Evolutionary conservation across 208 protist genomes (phyloP).

Genomic region (Acanthamoeba triangularis): DNA sequence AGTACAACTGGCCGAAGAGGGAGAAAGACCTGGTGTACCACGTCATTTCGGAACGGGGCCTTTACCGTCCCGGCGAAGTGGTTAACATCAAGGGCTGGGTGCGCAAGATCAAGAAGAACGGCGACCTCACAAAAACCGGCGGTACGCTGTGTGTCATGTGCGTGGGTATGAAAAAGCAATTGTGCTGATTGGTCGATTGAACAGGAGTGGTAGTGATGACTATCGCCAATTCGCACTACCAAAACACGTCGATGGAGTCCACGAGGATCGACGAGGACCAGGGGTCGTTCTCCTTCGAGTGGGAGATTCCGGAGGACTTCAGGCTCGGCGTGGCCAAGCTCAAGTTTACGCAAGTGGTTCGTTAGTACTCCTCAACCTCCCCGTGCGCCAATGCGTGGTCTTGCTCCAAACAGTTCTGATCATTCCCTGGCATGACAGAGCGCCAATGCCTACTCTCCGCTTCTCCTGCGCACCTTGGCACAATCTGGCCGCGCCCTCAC

Average conservation of each 20-base stretch:
- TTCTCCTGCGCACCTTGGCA: neutral
- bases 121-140: neutral
- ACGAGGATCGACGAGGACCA: neutral
- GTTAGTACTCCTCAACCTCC: too few relatives aligned
- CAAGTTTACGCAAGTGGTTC: neutral
- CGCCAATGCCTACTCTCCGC: neutral
- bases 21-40: neutral
- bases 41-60: neutral
- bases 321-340: neutral
- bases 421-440: neutral
- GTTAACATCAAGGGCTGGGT: neutral
- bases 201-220: slow-evolving; percentile 7
- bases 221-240: neutral
- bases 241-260: neutral
- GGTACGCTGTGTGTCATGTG: neutral
- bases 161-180: neutral
- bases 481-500: neutral
- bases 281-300: neutral
- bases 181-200: too few relatives aligned
- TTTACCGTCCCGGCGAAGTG: slow-evolving; percentile 14
- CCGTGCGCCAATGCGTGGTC: neutral
- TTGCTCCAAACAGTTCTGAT: neutral
- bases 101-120: neutral
- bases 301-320: neutral
- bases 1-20: neutral